Conservation (phyloP, 768 basidiomycete genomes). For the Hypholoma sublateritium region DNA sequence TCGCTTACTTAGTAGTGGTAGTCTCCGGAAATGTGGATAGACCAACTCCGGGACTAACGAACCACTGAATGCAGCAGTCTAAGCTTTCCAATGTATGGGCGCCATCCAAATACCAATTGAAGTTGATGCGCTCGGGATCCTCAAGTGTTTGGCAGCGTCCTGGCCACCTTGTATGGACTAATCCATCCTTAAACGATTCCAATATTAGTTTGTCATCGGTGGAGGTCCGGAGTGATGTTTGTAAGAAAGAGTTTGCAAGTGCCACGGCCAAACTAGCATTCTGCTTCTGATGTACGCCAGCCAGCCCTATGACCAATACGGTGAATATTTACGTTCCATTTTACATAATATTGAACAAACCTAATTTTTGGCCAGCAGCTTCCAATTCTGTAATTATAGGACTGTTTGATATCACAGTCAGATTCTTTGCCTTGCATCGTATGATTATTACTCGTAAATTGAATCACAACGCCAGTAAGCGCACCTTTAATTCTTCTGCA, state of each 20-base stretch:
- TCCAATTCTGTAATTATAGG: conserved; percentile 50
- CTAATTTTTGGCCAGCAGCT: conserved; percentile 58
- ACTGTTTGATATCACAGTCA: conserved; percentile 57
- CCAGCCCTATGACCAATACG: conserved; percentile 54
- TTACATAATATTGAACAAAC: conserved; percentile 31
- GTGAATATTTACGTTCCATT: conserved; percentile 6
- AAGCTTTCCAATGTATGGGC: conserved; percentile 95
- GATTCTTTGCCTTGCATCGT: conserved; percentile 48
- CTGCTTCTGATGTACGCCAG: conserved; percentile 81
- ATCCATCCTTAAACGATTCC: conserved; percentile 53
- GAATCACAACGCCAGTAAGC: not conserved
- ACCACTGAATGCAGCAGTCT: conserved; percentile 87
- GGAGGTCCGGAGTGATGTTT: conserved; percentile 23
- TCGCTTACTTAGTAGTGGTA: not conserved
- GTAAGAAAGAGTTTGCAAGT: conserved; percentile 67
- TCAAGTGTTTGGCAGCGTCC: conserved; percentile 87
- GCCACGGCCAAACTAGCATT: conserved; percentile 88
- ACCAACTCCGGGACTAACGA: conserved; percentile 58
- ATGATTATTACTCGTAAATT: not conserved
- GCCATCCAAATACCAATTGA: conserved; percentile 92
- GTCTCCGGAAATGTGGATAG: conserved; percentile 27
- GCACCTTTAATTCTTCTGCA: conserved; percentile 67
- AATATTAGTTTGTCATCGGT: conserved; percentile 41
- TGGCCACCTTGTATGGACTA: conserved; percentile 82
- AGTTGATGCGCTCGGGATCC: conserved; percentile 51